Evolutionary conservation across 2,329 filamentous ascomycete genomes (phyloP), one percentile per base, ranked within the genome.

Genomic region (Teratosphaeriaceae sp.): DNA sequence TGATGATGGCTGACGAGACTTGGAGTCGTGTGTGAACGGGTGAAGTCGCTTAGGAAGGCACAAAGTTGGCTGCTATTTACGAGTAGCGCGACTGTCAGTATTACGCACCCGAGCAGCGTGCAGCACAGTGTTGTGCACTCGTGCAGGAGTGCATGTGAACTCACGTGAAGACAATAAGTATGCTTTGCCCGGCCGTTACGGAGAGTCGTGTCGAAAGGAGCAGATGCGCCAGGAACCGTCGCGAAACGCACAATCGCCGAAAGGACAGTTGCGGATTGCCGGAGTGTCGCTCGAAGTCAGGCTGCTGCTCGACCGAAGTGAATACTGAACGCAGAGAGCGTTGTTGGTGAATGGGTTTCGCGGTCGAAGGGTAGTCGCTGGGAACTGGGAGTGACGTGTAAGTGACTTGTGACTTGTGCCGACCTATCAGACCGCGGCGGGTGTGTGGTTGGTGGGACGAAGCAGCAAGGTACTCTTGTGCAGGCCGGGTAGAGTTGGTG

Each of bases 1-100:
- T 84, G 45, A 53, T 75, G 63, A 48, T 45, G 46, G 21, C 34
- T n/a, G 34, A 24, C 33, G 43, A 23, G n/a, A 31, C 8, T 37
- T 6, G 6, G 12, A 18, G 21, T 24, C 20, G 19, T 19, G 12
- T 22, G 3, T 22, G 9, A 26, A n/a, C 11, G 21, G 20, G 18
- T 45, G 37, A 37, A 23, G 36, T 44, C 18, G 23, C 31, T 45
- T 19, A 35, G 34, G 27, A 21, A 47, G 43, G 43, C 23, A 31
- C 2, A 31, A 49, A 42, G 44, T 37, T 45, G n/a, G 47, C 44
- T 46, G 24, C 44, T 40, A 37, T 42, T 30, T 46, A 42, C n/a
- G 30, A 12, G 21, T 3, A 22, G n/a, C 3, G 39, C 16, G 18
- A 38, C 21, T 20, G 40, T 42, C 23, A 33, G 39, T 23, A 8